phyloP scores from a whole-genome alignment of 352 stramenopile genomes.

The Globisporangium uncinulatum region DNA sequence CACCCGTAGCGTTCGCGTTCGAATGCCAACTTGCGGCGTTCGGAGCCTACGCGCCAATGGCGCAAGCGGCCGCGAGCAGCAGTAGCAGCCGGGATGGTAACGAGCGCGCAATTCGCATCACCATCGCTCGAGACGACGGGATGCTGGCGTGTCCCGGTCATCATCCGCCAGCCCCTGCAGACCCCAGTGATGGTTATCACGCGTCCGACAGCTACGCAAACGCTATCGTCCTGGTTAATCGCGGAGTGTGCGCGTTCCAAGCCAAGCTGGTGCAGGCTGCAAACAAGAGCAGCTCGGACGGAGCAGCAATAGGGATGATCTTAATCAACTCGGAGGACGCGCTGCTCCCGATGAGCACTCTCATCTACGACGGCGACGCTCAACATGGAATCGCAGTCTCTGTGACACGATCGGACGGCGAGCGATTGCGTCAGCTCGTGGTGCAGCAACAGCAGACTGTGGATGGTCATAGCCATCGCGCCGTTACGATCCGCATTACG shows the following conservation, averaged over 20 bases:
- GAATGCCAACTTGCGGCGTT: slow-evolving; percentile 29
- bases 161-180: background rate
- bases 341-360: slow-evolving; percentile 19
- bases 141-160: slow-evolving; percentile 17
- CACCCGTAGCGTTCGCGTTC: background rate
- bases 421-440: slow-evolving; percentile 16
- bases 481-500: slow-evolving; percentile 1
- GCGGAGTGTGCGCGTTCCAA: slow-evolving; percentile 35
- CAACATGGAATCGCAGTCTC: slow-evolving; percentile 17
- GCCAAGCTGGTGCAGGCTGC: slow-evolving; percentile 18
- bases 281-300: background rate
- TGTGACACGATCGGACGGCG: slow-evolving; percentile 19
- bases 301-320: slow-evolving; percentile 19
- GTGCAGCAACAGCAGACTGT: background rate
- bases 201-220: slow-evolving; percentile 1
- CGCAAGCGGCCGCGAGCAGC: background rate
- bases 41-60: slow-evolving; percentile 15
- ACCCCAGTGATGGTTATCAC: too few species aligned
- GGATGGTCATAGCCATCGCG: background rate
- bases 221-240: slow-evolving; percentile 23
- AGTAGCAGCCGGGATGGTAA: background rate
- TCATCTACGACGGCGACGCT: slow-evolving; percentile 12
- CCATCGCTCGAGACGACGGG: slow-evolving; percentile 11
- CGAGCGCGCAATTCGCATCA: slow-evolving; percentile 3
- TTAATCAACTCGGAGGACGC: slow-evolving; percentile 34